Conservation (phyloP, 768 basidiomycete genomes). For the Russula brevipes region DNA sequence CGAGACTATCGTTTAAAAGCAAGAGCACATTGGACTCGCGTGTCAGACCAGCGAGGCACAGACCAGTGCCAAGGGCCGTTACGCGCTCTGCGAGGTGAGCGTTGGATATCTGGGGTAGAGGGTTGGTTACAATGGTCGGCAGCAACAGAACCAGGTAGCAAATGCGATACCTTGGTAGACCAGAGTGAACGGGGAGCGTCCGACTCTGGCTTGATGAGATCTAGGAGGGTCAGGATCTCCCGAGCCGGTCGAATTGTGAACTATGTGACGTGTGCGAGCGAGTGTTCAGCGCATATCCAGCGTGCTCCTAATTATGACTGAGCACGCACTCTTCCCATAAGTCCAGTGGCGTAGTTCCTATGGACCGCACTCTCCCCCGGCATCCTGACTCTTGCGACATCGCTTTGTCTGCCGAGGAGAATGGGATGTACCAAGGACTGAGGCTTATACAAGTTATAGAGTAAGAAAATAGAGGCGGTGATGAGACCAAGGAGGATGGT, state of each 20-base stretch:
- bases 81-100: constrained; percentile 61
- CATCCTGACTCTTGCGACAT: constrained; percentile 76
- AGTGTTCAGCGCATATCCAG: constrained; percentile 8
- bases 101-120: constrained; percentile 62
- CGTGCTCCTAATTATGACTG: not conserved
- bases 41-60: constrained; percentile 52
- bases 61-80: constrained; percentile 68
- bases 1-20: constrained; percentile 72
- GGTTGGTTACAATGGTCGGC: not conserved
- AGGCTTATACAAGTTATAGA: constrained; percentile 74
- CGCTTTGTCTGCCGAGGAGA: constrained; percentile 86
- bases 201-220: constrained; percentile 61
- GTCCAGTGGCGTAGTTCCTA: constrained; percentile 83
- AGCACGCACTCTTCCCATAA: constrained; percentile 66
- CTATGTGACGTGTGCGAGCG: constrained; percentile 36
- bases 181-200: constrained; percentile 71
- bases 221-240: constrained; percentile 59
- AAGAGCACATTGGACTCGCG: constrained; percentile 65
- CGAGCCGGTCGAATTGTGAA: constrained; percentile 70
- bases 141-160: not conserved
- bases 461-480: constrained; percentile 67
- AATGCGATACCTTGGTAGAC: constrained; percentile 57
- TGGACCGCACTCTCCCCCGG: constrained; percentile 82
- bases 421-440: constrained; percentile 91
- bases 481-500: constrained; percentile 73